Evolutionary conservation across 192 early-diverging fungal species (phyloP).

Genomic region (Podila epigama): DNA sequence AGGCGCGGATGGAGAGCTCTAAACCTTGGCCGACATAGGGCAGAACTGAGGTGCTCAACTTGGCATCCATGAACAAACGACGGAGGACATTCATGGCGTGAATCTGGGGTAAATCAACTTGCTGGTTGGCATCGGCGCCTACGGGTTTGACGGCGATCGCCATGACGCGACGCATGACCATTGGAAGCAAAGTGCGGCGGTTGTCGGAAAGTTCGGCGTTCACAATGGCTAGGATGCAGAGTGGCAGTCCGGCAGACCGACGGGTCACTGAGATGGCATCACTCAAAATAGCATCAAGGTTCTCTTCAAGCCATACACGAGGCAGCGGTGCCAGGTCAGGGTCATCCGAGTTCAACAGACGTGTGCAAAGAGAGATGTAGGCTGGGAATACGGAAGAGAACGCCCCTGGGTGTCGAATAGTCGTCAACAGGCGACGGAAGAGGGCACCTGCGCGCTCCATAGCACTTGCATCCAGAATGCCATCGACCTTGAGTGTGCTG

Average conservation of each 20-base stretch:
- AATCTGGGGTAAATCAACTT: constrained; percentile 88
- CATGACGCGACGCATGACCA: constrained; percentile 75
- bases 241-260: constrained; percentile 88
- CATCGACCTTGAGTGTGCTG: constrained; percentile 22
- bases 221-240: constrained; percentile 86
- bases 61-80: constrained; percentile 83
- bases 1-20: constrained; percentile 79
- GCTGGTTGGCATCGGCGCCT: constrained; percentile 61
- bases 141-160: constrained; percentile 58
- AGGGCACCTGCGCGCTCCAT: constrained; percentile 56
- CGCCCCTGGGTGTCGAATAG: constrained; percentile 91
- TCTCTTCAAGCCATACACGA: constrained; percentile 79
- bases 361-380: constrained; percentile 75
- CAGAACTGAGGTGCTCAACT: constrained; percentile 75
- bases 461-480: constrained; percentile 13
- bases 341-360: constrained; percentile 67
- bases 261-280: constrained; percentile 89
- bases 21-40: constrained; percentile 81
- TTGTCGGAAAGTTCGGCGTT: constrained; percentile 67
- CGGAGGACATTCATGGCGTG: constrained; percentile 93
- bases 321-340: constrained; percentile 63
- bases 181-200: constrained; percentile 64
- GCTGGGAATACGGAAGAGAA: constrained; percentile 88
- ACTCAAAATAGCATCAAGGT: constrained; percentile 72
- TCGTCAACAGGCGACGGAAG: constrained; percentile 65